Conservation (phyloP, 768 basidiomycete species). For the Tylopilus intermedius region DNA sequence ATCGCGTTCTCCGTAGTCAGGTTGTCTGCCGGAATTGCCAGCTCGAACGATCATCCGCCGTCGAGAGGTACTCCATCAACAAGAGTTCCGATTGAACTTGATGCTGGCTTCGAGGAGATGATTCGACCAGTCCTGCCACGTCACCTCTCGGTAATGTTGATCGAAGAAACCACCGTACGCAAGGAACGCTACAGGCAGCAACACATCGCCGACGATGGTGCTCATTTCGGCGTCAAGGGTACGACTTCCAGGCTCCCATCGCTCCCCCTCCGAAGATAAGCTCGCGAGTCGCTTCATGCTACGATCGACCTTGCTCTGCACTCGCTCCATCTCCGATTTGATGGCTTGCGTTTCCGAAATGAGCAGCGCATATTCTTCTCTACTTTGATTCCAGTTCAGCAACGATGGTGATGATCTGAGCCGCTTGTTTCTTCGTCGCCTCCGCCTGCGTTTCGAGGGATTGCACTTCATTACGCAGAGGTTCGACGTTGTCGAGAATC, state of each 20-base stretch:
- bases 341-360: conserved; percentile 97
- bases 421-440: conserved; percentile 90
- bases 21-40: conserved; percentile 98
- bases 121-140: conserved; percentile 93
- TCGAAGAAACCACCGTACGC: conserved; percentile 99
- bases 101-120: conserved; percentile 87
- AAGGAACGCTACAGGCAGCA: conserved; percentile 92
- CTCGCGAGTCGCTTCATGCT: conserved; percentile 94
- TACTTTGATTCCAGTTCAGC: conserved; percentile 91
- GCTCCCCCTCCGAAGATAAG: conserved; percentile 86
- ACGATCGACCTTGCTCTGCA: conserved; percentile 94
- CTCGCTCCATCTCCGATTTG: conserved; percentile 96
- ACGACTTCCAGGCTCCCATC: conserved; percentile 93
- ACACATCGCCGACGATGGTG: conserved; percentile 94
- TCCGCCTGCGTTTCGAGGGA: conserved; percentile 90
- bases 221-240: conserved; percentile 98
- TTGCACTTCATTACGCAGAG: conserved; percentile 91
- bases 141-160: conserved; percentile 93
- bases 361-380: conserved; percentile 93
- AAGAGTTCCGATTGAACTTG: conserved; percentile 87
- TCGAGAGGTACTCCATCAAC: conserved; percentile 92
- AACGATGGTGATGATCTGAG: conserved; percentile 87
- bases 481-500: conserved; percentile 95
- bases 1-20: conserved; percentile 99
- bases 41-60: conserved; percentile 89